Evolutionary conservation across 2,329 filamentous ascomycete species (phyloP).

Genomic region (Alternaria metachromatica): DNA sequence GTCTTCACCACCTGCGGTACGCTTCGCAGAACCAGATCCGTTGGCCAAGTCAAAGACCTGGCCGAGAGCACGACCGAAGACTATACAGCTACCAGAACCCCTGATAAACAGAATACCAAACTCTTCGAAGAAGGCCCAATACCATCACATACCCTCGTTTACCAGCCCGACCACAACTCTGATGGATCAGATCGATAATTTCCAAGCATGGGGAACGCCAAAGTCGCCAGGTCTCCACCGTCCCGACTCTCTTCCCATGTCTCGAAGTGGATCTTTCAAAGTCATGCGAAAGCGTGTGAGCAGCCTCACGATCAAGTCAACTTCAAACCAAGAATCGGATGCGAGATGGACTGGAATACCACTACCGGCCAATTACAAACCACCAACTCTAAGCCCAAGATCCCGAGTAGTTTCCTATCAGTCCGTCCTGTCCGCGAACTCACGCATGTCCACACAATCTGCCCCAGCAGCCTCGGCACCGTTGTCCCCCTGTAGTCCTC

Average conservation of each 20-base stretch:
- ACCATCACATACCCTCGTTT: constrained; percentile 8
- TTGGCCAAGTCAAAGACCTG: constrained; percentile 10
- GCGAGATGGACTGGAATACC: constrained; percentile 23
- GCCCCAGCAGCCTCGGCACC: constrained; percentile 20
- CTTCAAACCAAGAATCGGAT: constrained; percentile 13
- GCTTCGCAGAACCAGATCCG: constrained; percentile 31
- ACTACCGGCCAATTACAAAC: constrained; percentile 22
- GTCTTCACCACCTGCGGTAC: constrained; percentile 31
- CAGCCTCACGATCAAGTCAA: constrained; percentile 18
- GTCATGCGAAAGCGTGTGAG: constrained; percentile 7
- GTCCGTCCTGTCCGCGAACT: constrained; percentile 16
- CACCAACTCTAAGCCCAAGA: constrained; percentile 14
- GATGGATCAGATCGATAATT: constrained; percentile 10
- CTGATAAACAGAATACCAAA: constrained; percentile 13
- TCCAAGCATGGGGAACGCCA: constrained; percentile 7
- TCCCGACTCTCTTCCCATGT: constrained; percentile 9
- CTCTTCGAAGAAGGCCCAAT: constrained; percentile 7
- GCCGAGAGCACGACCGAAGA: constrained; percentile 4
- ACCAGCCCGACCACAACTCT: constrained; percentile 6
- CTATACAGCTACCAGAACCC: constrained; percentile 3
- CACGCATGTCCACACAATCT: constrained; percentile 21
- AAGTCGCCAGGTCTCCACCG: constrained; percentile 7
- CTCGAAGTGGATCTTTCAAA: constrained; percentile 7
- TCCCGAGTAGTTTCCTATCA: constrained; percentile 30
- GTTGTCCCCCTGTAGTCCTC: constrained; percentile 1